Conservation (phyloP, 768 basidiomycete genomes). For the Russula brevipes region DNA sequence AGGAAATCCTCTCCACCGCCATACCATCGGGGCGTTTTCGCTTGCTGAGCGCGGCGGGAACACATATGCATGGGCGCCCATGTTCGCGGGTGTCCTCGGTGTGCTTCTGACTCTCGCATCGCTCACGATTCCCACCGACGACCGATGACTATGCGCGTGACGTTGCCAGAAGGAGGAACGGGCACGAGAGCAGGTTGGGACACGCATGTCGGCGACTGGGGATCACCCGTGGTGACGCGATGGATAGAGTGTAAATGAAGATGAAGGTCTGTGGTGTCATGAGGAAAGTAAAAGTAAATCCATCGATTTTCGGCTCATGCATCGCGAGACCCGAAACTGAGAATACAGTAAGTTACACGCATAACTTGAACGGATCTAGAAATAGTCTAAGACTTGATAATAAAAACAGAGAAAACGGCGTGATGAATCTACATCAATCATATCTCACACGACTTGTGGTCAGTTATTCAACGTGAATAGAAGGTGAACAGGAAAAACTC, state of each 20-base stretch:
- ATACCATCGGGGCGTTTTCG: not conserved
- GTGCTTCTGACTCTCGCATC: not conserved
- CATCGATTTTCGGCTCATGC: not conserved
- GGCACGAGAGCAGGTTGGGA: not conserved
- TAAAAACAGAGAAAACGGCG: not conserved
- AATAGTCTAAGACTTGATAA: not conserved
- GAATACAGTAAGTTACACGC: not conserved
- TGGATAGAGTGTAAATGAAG: not conserved
- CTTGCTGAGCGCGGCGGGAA: not conserved
- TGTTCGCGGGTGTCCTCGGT: slow-evolving; percentile 3
- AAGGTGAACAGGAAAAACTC: not conserved
- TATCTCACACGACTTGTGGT: not conserved
- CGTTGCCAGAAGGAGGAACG: not conserved
- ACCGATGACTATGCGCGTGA: slow-evolving; percentile 8
- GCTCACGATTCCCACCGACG: slow-evolving; percentile 2
- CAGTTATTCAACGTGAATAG: not conserved
- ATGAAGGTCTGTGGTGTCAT: not conserved
- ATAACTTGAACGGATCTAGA: not conserved
- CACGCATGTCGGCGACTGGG: not conserved
- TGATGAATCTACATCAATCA: not conserved
- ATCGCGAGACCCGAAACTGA: not conserved
- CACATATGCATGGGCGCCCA: not conserved
- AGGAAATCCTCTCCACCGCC: slow-evolving; percentile 11
- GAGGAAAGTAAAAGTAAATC: not conserved
- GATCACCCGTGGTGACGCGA: not conserved